Evolutionary conservation across 768 basidiomycete genomes (phyloP), one percentile per base, ranked within the genome.

Genomic region (Pisolithus microcarpus): DNA sequence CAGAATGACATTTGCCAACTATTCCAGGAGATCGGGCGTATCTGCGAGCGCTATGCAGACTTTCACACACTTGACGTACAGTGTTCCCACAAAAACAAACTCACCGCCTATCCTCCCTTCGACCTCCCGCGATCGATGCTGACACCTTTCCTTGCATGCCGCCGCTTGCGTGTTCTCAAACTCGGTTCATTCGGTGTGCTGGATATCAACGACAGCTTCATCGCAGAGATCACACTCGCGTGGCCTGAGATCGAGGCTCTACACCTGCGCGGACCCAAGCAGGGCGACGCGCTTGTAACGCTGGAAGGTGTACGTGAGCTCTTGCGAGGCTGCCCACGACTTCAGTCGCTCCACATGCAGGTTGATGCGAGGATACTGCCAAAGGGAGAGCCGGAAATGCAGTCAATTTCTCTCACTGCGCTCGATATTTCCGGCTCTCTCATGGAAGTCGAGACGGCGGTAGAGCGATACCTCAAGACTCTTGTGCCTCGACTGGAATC

Each of bases 351-450:
- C 2, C 26, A 26, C 26, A 26, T 26, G 26, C 3, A 6, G 26
- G 5, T 6, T 26, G 26, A 26, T 6, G 26, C 26, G 5, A 26
- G 26, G 26, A 6, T 26, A 2, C 26, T 6, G 26, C 26, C 26
- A 2, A 4, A 26, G 5, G 26, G 5, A 6, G 5, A 26, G 7
- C 23, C 7, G 1, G 43, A 48, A 11, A 40, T 26, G 4, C 16
- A 48, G 10, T 16, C 31, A 23, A 51, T 57, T 19, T 50, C 26
- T 2, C 52, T 68, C 13, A 52, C 56, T 43, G 56, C 58, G 8
- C 60, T 66, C 46, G 62, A 24, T 7, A 57, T 66, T 9, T 61
- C 62, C 0, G 53, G 68, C 51, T 68, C 65, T 7, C 64, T 54
- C 1, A 62, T 66, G 24, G 56, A 51, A 7, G 39, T 64, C 19